Evolutionary conservation across 768 basidiomycete genomes (phyloP), one percentile per base, ranked within the genome.

Genomic region (Tephrocybe sp.): DNA sequence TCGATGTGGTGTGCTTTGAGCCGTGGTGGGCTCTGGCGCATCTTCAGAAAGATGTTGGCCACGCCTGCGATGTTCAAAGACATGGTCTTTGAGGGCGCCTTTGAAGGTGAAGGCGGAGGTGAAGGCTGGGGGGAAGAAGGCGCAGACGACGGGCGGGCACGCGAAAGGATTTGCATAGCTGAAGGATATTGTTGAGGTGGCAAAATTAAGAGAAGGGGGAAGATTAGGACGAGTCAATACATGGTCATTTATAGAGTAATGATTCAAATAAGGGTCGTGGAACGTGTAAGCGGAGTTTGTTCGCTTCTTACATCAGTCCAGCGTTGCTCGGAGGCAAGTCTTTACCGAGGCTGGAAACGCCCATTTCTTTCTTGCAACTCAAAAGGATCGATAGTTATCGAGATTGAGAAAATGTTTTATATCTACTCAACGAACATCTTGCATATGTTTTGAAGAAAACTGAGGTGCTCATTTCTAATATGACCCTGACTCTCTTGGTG

Each of bases 21-120:
- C 44, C 44, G 16, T 37, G 45, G 24, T 38, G 44, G 41, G 57
- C 48, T 62, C n/a, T 78, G 74, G 31, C 74, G 75, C 55, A 84
- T 69, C 54, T 74, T 79, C 54, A 83, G 64, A 57, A 86, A 72
- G 49, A 80, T 70, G 52, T 76, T 80, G 37, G 82, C 75, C 31
- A 86, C 77, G 28, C 69, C 62, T 15, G 67, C 60, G 19, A 76
- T 60, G 42, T 62, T 58, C 16, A 73, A 65, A 11, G 65, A 62
- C 12, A 59, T 32, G 24, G 56, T 60, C 40, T 41, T 55, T 18
- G 54, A 38, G 4, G 60, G 50, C 18, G 57, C 62, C 40, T 39
- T 54, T 7, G 55, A 39, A 7, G 60, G 51, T 16, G 55, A 46
- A 16, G 53, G 43, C n/a, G 47, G 51, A 1, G 56, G 50, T 22